Evolutionary conservation across 2,329 filamentous ascomycete species (phyloP).

Genomic region (Domatiomyces globalis): DNA sequence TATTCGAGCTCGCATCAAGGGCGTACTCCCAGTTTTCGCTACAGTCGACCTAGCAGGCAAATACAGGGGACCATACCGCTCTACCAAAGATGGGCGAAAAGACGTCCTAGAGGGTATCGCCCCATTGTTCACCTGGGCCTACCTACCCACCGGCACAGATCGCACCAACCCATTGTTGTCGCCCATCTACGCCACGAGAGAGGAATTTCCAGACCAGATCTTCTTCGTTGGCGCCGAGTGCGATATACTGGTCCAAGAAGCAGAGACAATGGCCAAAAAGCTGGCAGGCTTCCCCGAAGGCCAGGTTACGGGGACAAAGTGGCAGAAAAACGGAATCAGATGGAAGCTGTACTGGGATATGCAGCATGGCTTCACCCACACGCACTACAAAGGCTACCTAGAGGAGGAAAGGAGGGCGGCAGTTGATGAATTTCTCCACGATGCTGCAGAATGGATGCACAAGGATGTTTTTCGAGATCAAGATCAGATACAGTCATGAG

Average conservation of each 20-base stretch:
- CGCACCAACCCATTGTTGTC: constrained; percentile 30
- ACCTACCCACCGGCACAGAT: constrained; percentile 25
- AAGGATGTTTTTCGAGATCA: not conserved
- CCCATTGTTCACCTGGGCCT: constrained; percentile 30
- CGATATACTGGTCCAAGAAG: constrained; percentile 34
- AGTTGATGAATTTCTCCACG: constrained; percentile 5
- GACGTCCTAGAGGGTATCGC: constrained; percentile 17
- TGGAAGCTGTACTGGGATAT: constrained; percentile 8
- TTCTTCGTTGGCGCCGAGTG: constrained; percentile 34
- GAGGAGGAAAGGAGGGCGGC: constrained; percentile 4
- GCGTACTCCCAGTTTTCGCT: constrained; percentile 33
- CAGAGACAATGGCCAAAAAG: constrained; percentile 21
- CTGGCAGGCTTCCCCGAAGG: constrained; percentile 17
- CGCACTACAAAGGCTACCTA: constrained; percentile 5
- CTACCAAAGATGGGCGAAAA: constrained; percentile 11
- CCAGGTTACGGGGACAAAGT: constrained; percentile 11
- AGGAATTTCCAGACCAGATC: constrained; percentile 28
- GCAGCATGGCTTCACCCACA: constrained; percentile 13
- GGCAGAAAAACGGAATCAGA: constrained; percentile 13
- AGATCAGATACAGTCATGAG: not conserved
- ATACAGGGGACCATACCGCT: constrained; percentile 19
- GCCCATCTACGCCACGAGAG: constrained; percentile 24
- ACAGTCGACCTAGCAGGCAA: constrained; percentile 29
- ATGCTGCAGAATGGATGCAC: constrained; percentile 8
- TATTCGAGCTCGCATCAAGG: constrained; percentile 24